A percentile compares a stretch with the other conserved stretches of the same genome.
phyloP scores from a whole-genome alignment of 331 rosid genomes.

The Prunus yedoensis region DNA sequence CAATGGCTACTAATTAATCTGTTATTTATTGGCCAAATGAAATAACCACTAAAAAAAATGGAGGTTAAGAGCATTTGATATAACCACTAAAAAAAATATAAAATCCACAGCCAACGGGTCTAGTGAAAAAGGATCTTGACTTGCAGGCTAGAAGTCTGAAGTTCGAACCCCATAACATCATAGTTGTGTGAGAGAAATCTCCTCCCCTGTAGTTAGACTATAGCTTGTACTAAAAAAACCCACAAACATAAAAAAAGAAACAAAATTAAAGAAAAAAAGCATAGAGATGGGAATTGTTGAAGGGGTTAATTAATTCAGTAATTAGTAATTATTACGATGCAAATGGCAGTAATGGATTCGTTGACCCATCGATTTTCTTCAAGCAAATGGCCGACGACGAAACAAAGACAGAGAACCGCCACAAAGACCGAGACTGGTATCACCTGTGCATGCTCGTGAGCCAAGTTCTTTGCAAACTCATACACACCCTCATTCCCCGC shows the following conservation, averaged over 20 bases:
- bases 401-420: constrained; percentile 72
- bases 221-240: too few species aligned
- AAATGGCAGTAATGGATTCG: constrained; percentile 85
- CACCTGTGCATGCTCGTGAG: constrained; percentile 53
- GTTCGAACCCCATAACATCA: too few species aligned
- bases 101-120: too few species aligned
- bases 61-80: background rate
- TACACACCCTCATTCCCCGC: constrained; percentile 18
- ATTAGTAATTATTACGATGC: constrained; percentile 40
- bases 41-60: background rate
- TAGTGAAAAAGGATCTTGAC: too few species aligned
- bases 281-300: background rate
- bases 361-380: constrained; percentile 81
- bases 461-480: constrained; percentile 42
- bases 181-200: too few species aligned
- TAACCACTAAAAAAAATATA: background rate
- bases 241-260: background rate
- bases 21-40: background rate
- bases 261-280: background rate
- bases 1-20: too few species aligned
- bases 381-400: constrained; percentile 74
- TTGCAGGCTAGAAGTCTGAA: too few species aligned
- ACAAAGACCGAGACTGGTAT: constrained; percentile 68
- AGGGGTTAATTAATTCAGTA: background rate
- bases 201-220: too few species aligned